These are phyloP conservation scores for Aspergillus sclerotiicarbonarius DNA, from an alignment of 495 filamentous ascomycete species.

Conservation along the genomic window DNA sequence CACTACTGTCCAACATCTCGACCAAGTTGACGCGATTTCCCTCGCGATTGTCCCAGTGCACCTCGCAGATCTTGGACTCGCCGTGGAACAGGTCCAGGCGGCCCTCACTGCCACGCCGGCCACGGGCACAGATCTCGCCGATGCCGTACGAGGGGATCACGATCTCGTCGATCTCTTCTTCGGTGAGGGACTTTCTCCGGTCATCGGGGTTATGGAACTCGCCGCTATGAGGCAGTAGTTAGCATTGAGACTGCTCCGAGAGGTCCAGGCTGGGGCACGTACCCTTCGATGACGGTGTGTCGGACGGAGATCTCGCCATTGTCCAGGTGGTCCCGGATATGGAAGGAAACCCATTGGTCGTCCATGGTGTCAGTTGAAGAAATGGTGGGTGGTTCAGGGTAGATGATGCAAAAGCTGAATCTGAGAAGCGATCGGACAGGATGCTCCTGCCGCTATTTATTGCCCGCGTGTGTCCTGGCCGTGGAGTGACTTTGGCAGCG, in stretches of 20 bases:
- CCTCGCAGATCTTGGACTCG: constrained; percentile 39
- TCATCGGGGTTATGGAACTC: constrained; percentile 31
- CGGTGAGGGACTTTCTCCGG: constrained; percentile 30
- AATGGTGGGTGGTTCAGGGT: neutral
- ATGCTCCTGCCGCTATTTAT: neutral
- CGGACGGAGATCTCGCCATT: constrained; percentile 31
- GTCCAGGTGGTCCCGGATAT: constrained; percentile 37
- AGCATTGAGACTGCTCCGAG: neutral
- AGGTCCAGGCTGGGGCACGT: constrained; percentile 6
- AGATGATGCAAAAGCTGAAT: neutral
- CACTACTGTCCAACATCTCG: constrained; percentile 30
- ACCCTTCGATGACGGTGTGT: constrained; percentile 37
- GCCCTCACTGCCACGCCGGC: constrained; percentile 39
- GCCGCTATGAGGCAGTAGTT: constrained; percentile 20
- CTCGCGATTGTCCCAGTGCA: constrained; percentile 41
- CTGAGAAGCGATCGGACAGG: neutral
- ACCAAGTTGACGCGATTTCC: constrained; percentile 28
- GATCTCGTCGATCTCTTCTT: constrained; percentile 38
- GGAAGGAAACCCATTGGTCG: constrained; percentile 33
- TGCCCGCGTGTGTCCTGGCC: too few relatives aligned
- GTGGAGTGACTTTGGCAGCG: too few relatives aligned
- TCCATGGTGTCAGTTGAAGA: neutral
- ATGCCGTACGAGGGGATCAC: constrained; percentile 31
- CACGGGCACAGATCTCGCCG: constrained; percentile 36
- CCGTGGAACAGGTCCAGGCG: constrained; percentile 39